Evolutionary conservation across 164 flowering plant species (phyloP), one percentile per base, ranked within the genome.

Genomic region (Paratinospora sagittata): DNA sequence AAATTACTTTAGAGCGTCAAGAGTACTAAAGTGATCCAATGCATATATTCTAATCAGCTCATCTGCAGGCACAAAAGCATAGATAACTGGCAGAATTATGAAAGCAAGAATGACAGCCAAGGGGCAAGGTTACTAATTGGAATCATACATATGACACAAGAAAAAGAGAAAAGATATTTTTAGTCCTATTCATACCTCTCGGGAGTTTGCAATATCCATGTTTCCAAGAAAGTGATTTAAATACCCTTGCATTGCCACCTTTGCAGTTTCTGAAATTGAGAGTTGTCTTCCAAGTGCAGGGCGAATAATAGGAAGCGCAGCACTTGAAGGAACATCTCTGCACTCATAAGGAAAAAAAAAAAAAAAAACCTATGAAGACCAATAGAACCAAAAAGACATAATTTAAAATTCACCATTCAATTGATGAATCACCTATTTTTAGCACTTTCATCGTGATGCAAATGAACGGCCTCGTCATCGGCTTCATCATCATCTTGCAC

Each of bases 261-360:
- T 96, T 63, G 95, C 92, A 80, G 85, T 85, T 45, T 90, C 98
- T 65, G 99, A 91, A 66, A 91, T 86, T 2, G 98, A 90, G 1
- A 90, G 85, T 72, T 93, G 99, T 82, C 97, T 84, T 78, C 92
- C 92, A 19, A 96, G 73, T 24, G 93, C 96, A 26, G 99, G 98
- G 30, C 90, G 87, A 70, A 96, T 96, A 52, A 96, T 81, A 33
- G 97, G 95, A 75, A 96, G 79, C 65, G 97, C 99, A 43, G 97
- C 98, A 76, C 87, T 96, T 13, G 98, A 93, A 24, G 99, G 99
- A 78, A 96, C 95, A 88, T 96, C 90, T 85, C 99, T 96, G 88
- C 75, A 83, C 78, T 7, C 8, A 80, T 41, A 65, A 17, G 76
- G 74, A 72, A 78, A 8, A 49, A 55, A 55, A 37, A 55, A n/a